Percentiles rank a stretch among this genome's conserved stretches.
phyloP scores from a whole-genome alignment of 2,329 filamentous ascomycete species.

The Exophiala sp. region DNA sequence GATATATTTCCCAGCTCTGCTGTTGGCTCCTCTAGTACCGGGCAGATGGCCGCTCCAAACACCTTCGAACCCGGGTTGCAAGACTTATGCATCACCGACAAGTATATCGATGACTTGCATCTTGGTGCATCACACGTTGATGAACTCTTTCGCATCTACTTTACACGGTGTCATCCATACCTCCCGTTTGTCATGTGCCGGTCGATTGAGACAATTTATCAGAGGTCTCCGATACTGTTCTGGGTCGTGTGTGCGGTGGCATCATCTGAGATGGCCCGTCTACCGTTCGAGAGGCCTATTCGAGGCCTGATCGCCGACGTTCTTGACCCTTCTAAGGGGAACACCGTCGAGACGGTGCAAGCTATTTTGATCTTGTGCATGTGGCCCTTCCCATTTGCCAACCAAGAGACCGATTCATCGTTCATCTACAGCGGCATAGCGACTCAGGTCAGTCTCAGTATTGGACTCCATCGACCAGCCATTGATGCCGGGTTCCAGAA shows the following conservation, averaged over 20 bases:
- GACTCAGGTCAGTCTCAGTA: slow-evolving; percentile 22
- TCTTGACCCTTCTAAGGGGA: slow-evolving; percentile 22
- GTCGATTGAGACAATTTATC: slow-evolving; percentile 7
- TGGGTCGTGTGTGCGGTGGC: slow-evolving; percentile 15
- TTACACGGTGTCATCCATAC: slow-evolving; percentile 13
- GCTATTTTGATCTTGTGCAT: slow-evolving; percentile 26
- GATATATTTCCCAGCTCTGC: not conserved
- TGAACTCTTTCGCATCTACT: slow-evolving; percentile 16
- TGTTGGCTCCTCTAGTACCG: not conserved
- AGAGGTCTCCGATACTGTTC: slow-evolving; percentile 12
- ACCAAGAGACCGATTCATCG: slow-evolving; percentile 21
- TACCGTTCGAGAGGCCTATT: slow-evolving; percentile 11
- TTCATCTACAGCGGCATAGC: slow-evolving; percentile 22
- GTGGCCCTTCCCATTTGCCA: slow-evolving; percentile 29
- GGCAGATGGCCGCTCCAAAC: not conserved
- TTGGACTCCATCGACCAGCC: slow-evolving; percentile 28
- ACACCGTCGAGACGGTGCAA: slow-evolving; percentile 25
- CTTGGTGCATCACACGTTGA: slow-evolving; percentile 9
- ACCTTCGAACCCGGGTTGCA: not conserved
- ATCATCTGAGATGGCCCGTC: slow-evolving; percentile 1
- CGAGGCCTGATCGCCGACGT: slow-evolving; percentile 15
- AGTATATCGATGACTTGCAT: slow-evolving; percentile 4
- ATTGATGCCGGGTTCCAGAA: slow-evolving; percentile 21
- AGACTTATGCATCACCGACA: slow-evolving; percentile 5
- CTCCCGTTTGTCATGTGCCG: slow-evolving; percentile 11